phyloP scores from a whole-genome alignment of 2,329 filamentous ascomycete genomes.

The Colletotrichum paranaense region DNA sequence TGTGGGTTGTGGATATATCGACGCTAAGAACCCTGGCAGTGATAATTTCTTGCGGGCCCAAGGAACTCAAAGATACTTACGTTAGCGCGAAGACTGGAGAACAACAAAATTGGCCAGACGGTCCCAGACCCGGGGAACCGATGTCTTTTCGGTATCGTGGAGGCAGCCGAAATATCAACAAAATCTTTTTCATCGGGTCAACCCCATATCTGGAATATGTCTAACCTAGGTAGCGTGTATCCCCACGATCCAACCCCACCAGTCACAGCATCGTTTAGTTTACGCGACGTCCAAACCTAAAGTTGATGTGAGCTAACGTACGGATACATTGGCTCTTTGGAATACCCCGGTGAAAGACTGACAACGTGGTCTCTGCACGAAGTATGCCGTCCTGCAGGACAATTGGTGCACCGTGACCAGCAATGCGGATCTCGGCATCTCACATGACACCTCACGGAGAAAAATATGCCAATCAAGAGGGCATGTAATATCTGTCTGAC shows the following conservation, averaged over 20 bases:
- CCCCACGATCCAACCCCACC: background rate
- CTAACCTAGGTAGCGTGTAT: background rate
- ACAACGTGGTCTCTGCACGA: background rate
- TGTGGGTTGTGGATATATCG: too few relatives aligned
- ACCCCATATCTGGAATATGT: background rate
- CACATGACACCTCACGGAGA: background rate
- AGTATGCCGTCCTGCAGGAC: background rate
- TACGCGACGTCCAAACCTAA: background rate
- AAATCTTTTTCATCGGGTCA: background rate
- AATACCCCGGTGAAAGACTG: background rate
- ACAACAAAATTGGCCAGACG: background rate
- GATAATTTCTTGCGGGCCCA: background rate
- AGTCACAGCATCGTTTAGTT: background rate
- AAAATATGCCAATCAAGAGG: background rate
- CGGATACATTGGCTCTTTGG: background rate
- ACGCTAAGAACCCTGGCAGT: background rate
- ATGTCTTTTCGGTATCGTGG: background rate
- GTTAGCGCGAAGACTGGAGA: background rate
- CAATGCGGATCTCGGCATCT: background rate
- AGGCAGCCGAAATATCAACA: background rate
- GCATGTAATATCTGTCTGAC: too few relatives aligned
- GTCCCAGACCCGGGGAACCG: background rate
- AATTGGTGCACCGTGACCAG: background rate
- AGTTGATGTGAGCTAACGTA: background rate
- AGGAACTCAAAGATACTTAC: background rate